phyloP scores from a whole-genome alignment of 257 asterid species.

The Cynanchum wilfordii region DNA sequence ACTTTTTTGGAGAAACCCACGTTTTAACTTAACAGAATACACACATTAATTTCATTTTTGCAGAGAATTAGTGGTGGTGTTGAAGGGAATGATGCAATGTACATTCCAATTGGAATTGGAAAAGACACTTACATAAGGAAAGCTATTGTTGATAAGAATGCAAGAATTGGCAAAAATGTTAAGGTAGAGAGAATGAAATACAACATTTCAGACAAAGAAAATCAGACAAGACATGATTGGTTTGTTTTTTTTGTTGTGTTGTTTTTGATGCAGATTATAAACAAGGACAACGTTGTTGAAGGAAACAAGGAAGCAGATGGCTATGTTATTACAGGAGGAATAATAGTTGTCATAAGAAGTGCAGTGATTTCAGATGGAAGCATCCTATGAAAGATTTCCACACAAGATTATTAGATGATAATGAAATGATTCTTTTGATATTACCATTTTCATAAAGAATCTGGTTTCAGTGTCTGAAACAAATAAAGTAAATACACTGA shows the following conservation, averaged over 20 bases:
- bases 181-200: slow-evolving; percentile 33
- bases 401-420: neutral
- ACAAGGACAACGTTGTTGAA: slow-evolving; percentile 66
- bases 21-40: neutral
- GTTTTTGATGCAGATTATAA: slow-evolving; percentile 49
- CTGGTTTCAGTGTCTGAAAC: neutral
- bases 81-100: slow-evolving; percentile 25
- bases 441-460: neutral
- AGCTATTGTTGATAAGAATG: slow-evolving; percentile 73
- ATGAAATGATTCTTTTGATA: neutral
- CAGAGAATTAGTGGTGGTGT: slow-evolving; percentile 24
- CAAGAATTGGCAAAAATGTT: slow-evolving; percentile 82
- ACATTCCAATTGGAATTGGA: slow-evolving; percentile 68
- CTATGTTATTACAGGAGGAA: slow-evolving; percentile 54
- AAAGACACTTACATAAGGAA: slow-evolving; percentile 58
- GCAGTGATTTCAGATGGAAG: slow-evolving; percentile 67
- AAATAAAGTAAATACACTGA: neutral
- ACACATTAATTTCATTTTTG: slow-evolving; percentile 9
- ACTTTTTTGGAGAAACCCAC: too few relatives aligned
- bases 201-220: too few relatives aligned
- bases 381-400: slow-evolving; percentile 36
- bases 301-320: slow-evolving; percentile 62
- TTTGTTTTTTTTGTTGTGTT: neutral
- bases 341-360: slow-evolving; percentile 47
- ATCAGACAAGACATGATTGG: too few relatives aligned